Percentiles rank a stretch among this genome's conserved stretches.
Evolutionary conservation across 139 green algal species (phyloP).

Genomic region (Chlorella ohadii): DNA sequence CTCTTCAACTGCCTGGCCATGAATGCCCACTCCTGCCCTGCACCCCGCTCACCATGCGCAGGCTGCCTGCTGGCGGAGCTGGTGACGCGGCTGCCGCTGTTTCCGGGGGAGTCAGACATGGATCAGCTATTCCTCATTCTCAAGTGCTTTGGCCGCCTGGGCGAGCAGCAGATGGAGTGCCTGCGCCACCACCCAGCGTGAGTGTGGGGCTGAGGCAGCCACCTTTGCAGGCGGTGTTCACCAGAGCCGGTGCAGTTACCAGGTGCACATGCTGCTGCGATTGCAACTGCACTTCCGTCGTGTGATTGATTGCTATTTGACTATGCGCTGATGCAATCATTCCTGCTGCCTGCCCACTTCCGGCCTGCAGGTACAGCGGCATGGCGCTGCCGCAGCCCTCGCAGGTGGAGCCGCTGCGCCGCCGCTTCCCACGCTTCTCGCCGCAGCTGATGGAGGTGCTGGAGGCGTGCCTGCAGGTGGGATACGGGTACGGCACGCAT

Average conservation of each 20-base stretch:
- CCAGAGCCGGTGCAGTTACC: no score
- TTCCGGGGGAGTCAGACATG: constrained; percentile 90
- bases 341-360: neutral
- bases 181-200: constrained; percentile 50
- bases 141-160: constrained; percentile 53
- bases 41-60: no score
- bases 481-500: no score
- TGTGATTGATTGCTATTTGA: no score
- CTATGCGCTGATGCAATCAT: no score
- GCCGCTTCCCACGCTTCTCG: constrained; percentile 42
- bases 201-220: neutral
- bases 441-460: constrained; percentile 51
- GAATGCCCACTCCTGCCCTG: no score
- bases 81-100: constrained; percentile 85
- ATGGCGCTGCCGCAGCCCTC: constrained; percentile 44
- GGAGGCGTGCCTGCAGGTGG: constrained; percentile 60
- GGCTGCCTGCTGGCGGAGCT: constrained; percentile 92
- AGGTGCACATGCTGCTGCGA: no score
- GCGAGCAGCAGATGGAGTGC: constrained; percentile 37
- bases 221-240: no score
- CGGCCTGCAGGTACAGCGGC: constrained; percentile 28
- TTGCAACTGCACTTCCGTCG: no score
- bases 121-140: constrained; percentile 93
- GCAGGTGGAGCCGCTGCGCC: constrained; percentile 42
- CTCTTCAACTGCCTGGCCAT: no score